These are phyloP conservation scores for Hirschioporus abietinus DNA, from an alignment of 768 basidiomycete species.

Conservation along the genomic window DNA sequence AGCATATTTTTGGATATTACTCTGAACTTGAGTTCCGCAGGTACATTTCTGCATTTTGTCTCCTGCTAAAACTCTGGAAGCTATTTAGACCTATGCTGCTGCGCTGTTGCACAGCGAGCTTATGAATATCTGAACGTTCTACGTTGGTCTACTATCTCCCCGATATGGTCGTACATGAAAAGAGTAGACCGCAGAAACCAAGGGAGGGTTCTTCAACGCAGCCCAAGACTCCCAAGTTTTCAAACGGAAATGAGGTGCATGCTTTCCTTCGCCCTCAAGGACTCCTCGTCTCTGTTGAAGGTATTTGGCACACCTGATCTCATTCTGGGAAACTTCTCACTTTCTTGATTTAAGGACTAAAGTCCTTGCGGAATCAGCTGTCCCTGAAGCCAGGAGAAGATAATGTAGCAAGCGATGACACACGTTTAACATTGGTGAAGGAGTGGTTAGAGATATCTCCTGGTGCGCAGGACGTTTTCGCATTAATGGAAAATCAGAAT, in stretches of 20 bases:
- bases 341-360: not conserved
- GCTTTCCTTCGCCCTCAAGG: not conserved
- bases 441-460: conserved; percentile 57
- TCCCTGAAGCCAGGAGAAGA: conserved; percentile 45
- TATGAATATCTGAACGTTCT: too few species aligned
- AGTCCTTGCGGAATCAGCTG: conserved; percentile 57
- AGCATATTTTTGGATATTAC: too few species aligned
- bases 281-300: not conserved
- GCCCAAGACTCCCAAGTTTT: not conserved
- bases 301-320: not conserved
- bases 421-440: conserved; percentile 51
- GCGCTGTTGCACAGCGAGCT: too few species aligned
- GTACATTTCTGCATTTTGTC: too few species aligned
- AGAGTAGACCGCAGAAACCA: not conserved
- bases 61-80: too few species aligned
- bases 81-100: too few species aligned
- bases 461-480: conserved; percentile 56
- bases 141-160: too few species aligned
- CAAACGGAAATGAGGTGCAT: not conserved
- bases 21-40: too few species aligned
- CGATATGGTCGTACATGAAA: not conserved
- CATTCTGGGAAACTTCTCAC: not conserved
- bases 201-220: not conserved
- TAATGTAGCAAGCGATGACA: conserved; percentile 48
- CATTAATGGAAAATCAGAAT: conserved; percentile 50